Evolutionary conservation across 1,139 yeast species (phyloP).

Genomic region (Diutina mesorugosa): DNA sequence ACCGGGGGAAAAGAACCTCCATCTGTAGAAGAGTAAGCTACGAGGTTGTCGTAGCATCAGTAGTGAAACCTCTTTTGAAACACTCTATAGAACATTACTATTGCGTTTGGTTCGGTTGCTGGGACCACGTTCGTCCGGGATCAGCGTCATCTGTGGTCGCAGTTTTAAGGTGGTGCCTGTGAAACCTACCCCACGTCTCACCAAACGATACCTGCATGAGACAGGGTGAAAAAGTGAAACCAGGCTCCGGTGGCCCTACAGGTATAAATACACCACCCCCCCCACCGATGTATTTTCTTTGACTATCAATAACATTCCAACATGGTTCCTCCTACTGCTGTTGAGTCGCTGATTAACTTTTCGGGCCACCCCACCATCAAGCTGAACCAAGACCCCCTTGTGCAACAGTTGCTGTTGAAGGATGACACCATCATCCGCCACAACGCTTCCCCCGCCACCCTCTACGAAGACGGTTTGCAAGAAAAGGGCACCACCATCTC

Average conservation of each 20-base stretch:
- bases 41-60: no score
- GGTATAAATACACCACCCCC: not conserved
- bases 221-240: not conserved
- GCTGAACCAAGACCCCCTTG: constrained; percentile 30
- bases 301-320: not conserved
- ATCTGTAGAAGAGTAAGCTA: not conserved
- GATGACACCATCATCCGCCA: constrained; percentile 51
- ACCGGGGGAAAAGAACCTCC: not conserved
- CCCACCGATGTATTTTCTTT: not conserved
- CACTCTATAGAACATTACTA: not conserved
- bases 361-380: constrained; percentile 30
- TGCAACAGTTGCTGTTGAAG: constrained; percentile 29
- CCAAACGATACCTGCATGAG: not conserved
- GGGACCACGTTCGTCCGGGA: not conserved
- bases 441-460: constrained; percentile 86
- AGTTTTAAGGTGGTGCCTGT: no score
- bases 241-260: not conserved
- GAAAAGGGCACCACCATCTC: constrained; percentile 90
- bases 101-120: not conserved
- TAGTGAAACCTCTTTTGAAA: no score
- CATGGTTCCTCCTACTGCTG: constrained; percentile 38
- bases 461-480: constrained; percentile 88
- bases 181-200: no score
- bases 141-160: not conserved
- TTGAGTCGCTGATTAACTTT: constrained; percentile 33